These are phyloP conservation scores for Monosporascus sp. DNA, from an alignment of 2,329 filamentous ascomycete species.

Conservation along the genomic window DNA sequence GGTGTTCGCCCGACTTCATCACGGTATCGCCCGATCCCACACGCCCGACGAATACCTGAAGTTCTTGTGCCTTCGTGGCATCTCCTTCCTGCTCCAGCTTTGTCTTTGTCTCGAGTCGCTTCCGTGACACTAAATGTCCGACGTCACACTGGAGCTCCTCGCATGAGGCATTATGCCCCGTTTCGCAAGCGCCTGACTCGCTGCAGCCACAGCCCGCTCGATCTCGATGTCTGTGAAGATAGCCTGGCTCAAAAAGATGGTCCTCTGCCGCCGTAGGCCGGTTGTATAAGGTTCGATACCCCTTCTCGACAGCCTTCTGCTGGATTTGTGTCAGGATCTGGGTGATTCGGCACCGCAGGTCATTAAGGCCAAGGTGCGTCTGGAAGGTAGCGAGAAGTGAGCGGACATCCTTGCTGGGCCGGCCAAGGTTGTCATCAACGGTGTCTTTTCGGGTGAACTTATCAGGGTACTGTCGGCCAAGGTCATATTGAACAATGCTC, in stretches of 20 bases:
- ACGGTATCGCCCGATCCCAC: conserved; percentile 35
- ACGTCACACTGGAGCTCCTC: too few species aligned
- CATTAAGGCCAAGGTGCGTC: conserved; percentile 7
- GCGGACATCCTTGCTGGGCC: conserved; percentile 16
- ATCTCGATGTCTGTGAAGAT: too few species aligned
- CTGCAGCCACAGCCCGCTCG: too few species aligned
- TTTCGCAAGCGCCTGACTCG: too few species aligned
- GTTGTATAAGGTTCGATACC: too few species aligned
- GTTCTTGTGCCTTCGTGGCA: conserved; percentile 13
- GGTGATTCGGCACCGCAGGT: conserved; percentile 1
- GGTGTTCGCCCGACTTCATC: conserved; percentile 30
- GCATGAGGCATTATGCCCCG: too few species aligned
- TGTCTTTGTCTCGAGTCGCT: not conserved
- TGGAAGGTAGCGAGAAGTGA: conserved; percentile 24
- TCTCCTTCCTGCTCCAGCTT: conserved; percentile 12
- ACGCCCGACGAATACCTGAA: conserved; percentile 28
- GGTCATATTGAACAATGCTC: conserved; percentile 23
- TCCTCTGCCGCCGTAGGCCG: too few species aligned
- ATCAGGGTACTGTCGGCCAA: conserved; percentile 17
- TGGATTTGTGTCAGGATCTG: conserved; percentile 2
- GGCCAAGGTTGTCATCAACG: conserved; percentile 11
- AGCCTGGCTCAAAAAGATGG: too few species aligned
- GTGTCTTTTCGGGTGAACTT: conserved; percentile 16
- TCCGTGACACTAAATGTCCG: too few species aligned
- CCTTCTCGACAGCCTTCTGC: too few species aligned